These are phyloP conservation scores for Diplocarpon rosae DNA, from an alignment of 2,329 filamentous ascomycete genomes.

Conservation along the genomic window DNA sequence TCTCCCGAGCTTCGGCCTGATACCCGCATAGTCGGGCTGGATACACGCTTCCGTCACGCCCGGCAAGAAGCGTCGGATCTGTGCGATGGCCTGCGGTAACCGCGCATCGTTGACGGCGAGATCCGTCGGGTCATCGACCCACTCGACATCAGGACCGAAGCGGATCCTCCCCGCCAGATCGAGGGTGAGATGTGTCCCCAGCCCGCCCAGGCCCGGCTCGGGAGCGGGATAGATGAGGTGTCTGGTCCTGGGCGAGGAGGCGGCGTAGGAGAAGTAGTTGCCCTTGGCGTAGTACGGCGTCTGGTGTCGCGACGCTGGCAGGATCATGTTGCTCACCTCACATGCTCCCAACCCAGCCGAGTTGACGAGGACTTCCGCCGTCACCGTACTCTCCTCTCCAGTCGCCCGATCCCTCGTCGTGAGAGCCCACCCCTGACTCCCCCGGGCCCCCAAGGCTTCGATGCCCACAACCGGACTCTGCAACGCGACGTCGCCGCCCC, in stretches of 20 bases:
- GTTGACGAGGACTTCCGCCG: slow-evolving; percentile 70
- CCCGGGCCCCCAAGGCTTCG: slow-evolving; percentile 28
- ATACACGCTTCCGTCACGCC: slow-evolving; percentile 55
- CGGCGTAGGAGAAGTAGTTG: slow-evolving; percentile 80
- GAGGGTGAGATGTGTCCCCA: slow-evolving; percentile 89
- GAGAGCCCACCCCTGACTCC: slow-evolving; percentile 59
- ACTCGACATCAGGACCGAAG: slow-evolving; percentile 93
- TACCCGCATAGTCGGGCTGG: slow-evolving; percentile 77
- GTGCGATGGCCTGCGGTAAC: slow-evolving; percentile 54
- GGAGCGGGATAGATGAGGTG: slow-evolving; percentile 85
- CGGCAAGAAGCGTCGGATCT: slow-evolving; percentile 73
- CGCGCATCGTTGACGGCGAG: slow-evolving; percentile 55
- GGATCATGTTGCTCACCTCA: slow-evolving; percentile 70
- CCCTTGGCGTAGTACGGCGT: slow-evolving; percentile 81
- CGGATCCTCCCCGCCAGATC: slow-evolving; percentile 75
- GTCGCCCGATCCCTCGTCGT: slow-evolving; percentile 36
- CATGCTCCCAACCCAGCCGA: slow-evolving; percentile 73
- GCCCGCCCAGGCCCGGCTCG: slow-evolving; percentile 65
- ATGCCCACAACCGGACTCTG: slow-evolving; percentile 54
- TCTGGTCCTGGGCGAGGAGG: slow-evolving; percentile 50
- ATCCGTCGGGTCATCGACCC: slow-evolving; percentile 64
- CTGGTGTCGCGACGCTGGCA: slow-evolving; percentile 43
- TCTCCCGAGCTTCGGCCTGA: slow-evolving; percentile 69
- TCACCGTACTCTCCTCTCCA: slow-evolving; percentile 47
- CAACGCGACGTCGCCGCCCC: slow-evolving; percentile 64